Conservation (phyloP, 768 basidiomycete genomes). For the Suillus discolor region DNA sequence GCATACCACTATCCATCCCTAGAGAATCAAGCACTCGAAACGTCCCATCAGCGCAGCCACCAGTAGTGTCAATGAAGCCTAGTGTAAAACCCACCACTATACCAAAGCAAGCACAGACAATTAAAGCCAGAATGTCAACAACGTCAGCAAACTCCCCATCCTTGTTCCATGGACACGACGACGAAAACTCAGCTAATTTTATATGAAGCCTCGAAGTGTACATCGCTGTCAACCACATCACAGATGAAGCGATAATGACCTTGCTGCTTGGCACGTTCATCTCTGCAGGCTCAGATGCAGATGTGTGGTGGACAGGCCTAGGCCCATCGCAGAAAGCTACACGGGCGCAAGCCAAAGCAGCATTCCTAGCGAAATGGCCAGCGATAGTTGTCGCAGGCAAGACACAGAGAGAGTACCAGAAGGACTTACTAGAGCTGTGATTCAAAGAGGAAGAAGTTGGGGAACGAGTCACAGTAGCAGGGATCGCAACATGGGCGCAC, state of each 20-base stretch:
- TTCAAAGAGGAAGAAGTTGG: not conserved
- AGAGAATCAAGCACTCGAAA: no score
- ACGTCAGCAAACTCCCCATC: not conserved
- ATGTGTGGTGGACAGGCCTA: not conserved
- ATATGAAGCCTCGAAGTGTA: not conserved
- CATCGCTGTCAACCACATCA: not conserved
- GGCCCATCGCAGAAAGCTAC: not conserved
- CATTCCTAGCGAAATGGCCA: not conserved
- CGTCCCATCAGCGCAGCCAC: not conserved
- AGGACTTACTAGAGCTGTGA: not conserved
- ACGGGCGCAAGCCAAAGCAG: not conserved
- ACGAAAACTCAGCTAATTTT: not conserved
- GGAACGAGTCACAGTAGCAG: not conserved
- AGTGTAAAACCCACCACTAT: not conserved
- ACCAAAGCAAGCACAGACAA: no score
- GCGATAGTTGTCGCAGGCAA: not conserved
- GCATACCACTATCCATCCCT: no score
- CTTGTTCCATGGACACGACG: not conserved
- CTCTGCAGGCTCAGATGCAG: not conserved
- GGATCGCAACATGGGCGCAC: not conserved
- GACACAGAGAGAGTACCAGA: not conserved
- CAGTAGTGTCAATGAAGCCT: not conserved
- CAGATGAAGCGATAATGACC: not conserved
- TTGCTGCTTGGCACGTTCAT: not conserved
- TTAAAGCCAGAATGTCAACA: not conserved